Evolutionary conservation across 2,329 filamentous ascomycete species (phyloP), one percentile per base, ranked within the genome.

Genomic region (Pseudocercospora cruenta): DNA sequence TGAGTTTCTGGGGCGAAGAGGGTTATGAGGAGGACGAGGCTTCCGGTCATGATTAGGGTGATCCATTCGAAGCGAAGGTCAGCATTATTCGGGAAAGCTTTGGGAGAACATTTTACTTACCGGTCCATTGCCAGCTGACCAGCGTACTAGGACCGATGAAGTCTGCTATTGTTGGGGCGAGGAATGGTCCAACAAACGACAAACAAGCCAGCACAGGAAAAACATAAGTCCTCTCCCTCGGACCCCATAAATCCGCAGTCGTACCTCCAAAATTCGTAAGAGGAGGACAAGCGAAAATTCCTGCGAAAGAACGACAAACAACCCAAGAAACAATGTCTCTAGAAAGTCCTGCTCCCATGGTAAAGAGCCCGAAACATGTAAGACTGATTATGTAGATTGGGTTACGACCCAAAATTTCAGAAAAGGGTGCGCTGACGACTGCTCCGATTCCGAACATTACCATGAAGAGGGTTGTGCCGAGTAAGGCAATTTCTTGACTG

Each of bases 1-100:
- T 82, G 85, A 0, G 83, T 86, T 73, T 86, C 84, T 0, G 82
- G 84, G 7, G 82, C 75, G 63, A 82, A 81, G 8, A 83, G 69
- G 1, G 83, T 64, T 1, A 74, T 64, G 8, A 71, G 31, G 9
- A 66, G 12, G 31, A 55, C 43, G 24, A 64, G 12, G 28, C 39
- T 19, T 3, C 65, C 61, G 12, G 61, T 62, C 28, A 75, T 57
- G 2, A 73, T 69, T 4, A 74, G 66, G 3, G 59, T 72, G 7
- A 73, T 75, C 82, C 82, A 84, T 67, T 82, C 80, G 84, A 22
- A 81, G 79, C 83, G 26, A 10, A 16, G 16, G 49, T n/a, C 31
- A n/a, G 26, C 24, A n/a, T 10, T 10, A 12, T 57, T 28, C n/a
- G 8, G 26, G 12, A 31, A 31, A 31, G 28, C 6, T 31, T 31